Evolutionary conservation across 2,329 filamentous ascomycete species (phyloP), one percentile per base, ranked within the genome.

Genomic region (Epicoccum sorghinum): DNA sequence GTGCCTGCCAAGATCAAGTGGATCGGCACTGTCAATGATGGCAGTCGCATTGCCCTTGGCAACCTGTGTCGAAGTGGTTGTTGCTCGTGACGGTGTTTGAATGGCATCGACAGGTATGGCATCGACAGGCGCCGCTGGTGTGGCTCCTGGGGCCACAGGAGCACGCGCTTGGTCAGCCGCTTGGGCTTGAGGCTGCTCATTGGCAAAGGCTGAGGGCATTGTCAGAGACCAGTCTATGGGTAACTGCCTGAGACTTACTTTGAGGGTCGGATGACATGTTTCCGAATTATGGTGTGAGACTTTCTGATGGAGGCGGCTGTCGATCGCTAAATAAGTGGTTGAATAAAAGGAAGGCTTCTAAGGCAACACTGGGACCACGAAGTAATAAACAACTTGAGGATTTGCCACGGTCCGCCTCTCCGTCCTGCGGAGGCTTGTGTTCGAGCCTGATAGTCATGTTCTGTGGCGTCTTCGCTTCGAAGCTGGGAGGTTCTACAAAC

Each of bases 1-100:
- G 50, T 73, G 70, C 55, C 68, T 70, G 9, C 65, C 62, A 33
- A 77, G 71, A 41, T 70, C 66, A 32, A 74, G 69, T n/a, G 75
- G 75, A 55, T 78, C 75, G 7, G 52, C 61, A 14, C 47, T 53
- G 32, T 61, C 38, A 25, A 61, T 50, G 37, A 57, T 55, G 51
- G 66, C 51, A 27, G 55, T 50, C 18, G 52, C 52, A 52, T 64
- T 52, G 44, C 64, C 60, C 54, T 71, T 67, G 58, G 64, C 60
- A 7, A 59, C 52, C 7, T 60, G 63, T 52, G 61, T 58, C 32
- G 59, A 61, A 48, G 54, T 58, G 47, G 56, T 60, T 38, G 51
- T 62, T 36, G 47, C 52, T 45, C 60, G 58, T 49, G 68, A 62
- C 38, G 64, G 55, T 25, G 59, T 58, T 38, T 62, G 57, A 52